Conservation (phyloP, 805 yeast species). For the Jamesozyma lodderae region DNA sequence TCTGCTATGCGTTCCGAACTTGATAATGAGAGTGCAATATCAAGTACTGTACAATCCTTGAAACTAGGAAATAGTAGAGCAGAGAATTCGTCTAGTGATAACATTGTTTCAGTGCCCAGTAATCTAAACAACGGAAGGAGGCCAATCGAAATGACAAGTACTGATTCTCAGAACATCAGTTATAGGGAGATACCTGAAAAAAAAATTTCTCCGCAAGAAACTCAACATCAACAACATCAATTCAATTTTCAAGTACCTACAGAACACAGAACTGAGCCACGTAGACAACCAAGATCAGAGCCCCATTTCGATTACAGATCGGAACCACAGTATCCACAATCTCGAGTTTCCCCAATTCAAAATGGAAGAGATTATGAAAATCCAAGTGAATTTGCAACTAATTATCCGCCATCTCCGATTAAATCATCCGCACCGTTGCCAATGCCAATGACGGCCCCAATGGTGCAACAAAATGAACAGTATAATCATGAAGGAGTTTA, state of each 20-base stretch:
- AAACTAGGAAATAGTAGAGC: conserved; percentile 1
- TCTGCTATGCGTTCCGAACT: conserved; percentile 16
- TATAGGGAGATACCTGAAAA: neutral
- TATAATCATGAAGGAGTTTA: too few species aligned
- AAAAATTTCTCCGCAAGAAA: neutral
- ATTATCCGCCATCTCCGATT: too few species aligned
- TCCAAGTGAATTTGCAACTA: too few species aligned
- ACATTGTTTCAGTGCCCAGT: neutral
- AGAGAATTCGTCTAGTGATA: neutral
- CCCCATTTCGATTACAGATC: too few species aligned
- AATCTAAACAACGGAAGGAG: neutral
- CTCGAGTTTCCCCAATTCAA: too few species aligned
- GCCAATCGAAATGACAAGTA: neutral
- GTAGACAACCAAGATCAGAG: neutral
- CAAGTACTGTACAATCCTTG: conserved; percentile 13
- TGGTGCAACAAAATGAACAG: too few species aligned
- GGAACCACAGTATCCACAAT: too few species aligned
- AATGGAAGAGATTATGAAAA: too few species aligned
- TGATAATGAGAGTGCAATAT: conserved; percentile 9
- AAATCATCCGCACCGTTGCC: too few species aligned
- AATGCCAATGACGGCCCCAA: too few species aligned
- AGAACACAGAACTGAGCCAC: neutral
- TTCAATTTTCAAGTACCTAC: neutral
- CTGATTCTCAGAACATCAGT: neutral
- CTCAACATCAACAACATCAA: neutral